phyloP scores from a whole-genome alignment of 1,284 basidiomycete species.

The Rhodotorula sp. region DNA sequence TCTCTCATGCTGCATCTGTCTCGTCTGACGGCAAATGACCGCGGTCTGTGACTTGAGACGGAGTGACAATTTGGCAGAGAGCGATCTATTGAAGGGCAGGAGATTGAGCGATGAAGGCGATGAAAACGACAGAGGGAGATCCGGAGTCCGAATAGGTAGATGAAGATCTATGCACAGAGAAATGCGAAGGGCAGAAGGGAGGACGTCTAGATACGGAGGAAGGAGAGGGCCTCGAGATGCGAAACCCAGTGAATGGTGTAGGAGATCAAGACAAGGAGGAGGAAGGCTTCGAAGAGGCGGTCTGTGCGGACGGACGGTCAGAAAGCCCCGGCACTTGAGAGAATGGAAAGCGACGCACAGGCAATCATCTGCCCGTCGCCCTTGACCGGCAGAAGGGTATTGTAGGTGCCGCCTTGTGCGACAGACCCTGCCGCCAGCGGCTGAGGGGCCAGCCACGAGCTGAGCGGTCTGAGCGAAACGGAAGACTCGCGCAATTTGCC shows the following conservation, averaged over 20 bases:
- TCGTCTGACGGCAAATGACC: neutral
- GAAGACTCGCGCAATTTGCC: conserved; percentile 7
- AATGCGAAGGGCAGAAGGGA: too few relatives aligned
- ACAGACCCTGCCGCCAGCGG: too few relatives aligned
- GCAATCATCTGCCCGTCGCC: too few relatives aligned
- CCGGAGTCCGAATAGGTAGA: neutral
- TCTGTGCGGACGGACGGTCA: neutral
- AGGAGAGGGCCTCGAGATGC: neutral
- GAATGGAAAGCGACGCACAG: neutral
- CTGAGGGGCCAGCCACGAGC: conserved; percentile 2
- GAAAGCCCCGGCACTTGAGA: neutral
- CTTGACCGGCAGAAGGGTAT: neutral
- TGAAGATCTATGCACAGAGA: neutral
- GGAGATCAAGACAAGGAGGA: conserved; percentile 16
- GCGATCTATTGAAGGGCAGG: too few relatives aligned
- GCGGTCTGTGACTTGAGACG: neutral
- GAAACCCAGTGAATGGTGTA: neutral
- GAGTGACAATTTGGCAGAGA: too few relatives aligned
- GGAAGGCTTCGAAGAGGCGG: conserved; percentile 10
- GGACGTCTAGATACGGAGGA: neutral
- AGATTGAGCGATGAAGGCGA: too few relatives aligned
- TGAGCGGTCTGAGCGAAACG: neutral
- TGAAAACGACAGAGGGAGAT: neutral
- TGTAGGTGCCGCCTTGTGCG: too few relatives aligned
- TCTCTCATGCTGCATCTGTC: too few relatives aligned